Evolutionary conservation across 768 basidiomycete genomes (phyloP), one percentile per base, ranked within the genome.

Genomic region (Tulasnella sp.): DNA sequence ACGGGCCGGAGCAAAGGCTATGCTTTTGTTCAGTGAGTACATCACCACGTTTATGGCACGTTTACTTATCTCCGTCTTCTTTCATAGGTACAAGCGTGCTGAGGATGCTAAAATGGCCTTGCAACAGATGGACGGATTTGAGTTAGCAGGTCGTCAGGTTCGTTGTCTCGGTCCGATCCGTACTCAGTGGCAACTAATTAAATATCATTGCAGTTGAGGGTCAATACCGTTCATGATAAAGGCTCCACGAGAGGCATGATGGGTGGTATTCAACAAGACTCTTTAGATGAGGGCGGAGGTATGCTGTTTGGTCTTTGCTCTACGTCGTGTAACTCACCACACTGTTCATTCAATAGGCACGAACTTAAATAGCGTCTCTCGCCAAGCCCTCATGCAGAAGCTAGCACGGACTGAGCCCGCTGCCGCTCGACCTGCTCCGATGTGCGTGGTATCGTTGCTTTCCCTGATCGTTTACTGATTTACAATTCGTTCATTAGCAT

Each of bases 321-420:
- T 19, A 12, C 35, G 22, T 35, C 3, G 34, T 65, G 3, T 2
- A 0, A 36, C 63, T 40, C 12, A 65, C 63, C 29, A 35, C n/a
- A 32, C 67, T 42, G 40, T 59, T 40, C 22, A 73, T 1, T 5
- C 26, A 22, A 74, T 78, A 95, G 94, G 91, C 81, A 92, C 92
- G 92, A 94, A 94, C 86, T 88, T 97, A 85, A 97, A 97, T 84
- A 92, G 92, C 85, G 92, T 92, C 78, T 94, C 94, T 79, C 92
- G 97, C 83, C 95, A 97, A 85, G 93, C 94, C 81, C 93, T 99
- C 84, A 99, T 99, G 97, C 94, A 95, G 83, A 99, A 98, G 89
- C 92, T 99, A 87, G 95, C 97, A 81, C 94, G 97, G 84, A 92
- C 88, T 82, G 81, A 81, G n/a, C 59, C 59, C 12, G 52, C 74